phyloP scores from a whole-genome alignment of 2,329 filamentous ascomycete species.

The Botryotinia calthae region DNA sequence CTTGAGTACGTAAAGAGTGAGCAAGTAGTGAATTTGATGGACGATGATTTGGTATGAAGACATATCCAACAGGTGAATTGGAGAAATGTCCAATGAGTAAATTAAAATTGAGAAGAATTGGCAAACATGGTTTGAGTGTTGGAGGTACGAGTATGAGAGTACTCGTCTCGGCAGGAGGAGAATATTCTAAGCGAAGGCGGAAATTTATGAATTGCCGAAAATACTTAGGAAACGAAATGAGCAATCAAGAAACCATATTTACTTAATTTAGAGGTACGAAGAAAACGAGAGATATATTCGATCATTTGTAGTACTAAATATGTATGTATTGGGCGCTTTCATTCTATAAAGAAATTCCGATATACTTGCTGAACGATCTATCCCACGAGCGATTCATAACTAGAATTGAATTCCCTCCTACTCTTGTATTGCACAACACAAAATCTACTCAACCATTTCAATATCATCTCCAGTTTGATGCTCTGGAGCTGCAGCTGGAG shows the following conservation, averaged over 20 bases:
- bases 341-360: background rate
- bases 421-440: background rate
- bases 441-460: constrained; percentile 58
- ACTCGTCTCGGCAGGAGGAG: background rate
- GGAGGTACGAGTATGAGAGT: background rate
- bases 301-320: background rate
- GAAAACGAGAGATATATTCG: background rate
- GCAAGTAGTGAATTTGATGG: background rate
- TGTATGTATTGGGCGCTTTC: background rate
- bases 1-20: background rate
- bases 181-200: background rate
- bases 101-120: background rate
- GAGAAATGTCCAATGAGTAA: background rate
- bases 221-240: background rate
- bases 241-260: background rate
- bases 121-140: too few species aligned
- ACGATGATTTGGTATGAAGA: background rate
- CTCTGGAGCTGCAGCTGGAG: constrained; percentile 33
- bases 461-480: constrained; percentile 52
- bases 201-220: background rate
- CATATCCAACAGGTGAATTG: background rate
- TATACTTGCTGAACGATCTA: background rate
- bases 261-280: background rate
- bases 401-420: background rate
- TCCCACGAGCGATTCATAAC: background rate